Base-by-base conservation (phyloP, 805 yeast species). In the Candida peoriensis region DNA sequence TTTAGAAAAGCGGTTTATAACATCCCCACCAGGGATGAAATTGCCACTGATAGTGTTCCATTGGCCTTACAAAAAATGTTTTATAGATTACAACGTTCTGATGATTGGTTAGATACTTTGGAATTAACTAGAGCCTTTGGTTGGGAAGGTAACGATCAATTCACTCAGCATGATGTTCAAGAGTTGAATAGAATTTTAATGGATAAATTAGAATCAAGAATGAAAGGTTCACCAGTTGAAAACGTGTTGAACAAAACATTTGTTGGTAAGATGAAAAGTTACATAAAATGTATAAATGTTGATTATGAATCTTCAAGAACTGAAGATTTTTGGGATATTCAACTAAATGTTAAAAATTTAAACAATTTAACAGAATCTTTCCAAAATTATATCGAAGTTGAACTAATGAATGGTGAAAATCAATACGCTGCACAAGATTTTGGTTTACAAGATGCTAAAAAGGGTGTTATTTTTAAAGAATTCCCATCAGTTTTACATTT, bases 291-390 rank as follows among this genome's bases (percentile, higher is more conserved):
- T 62, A 74, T 90, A 28, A 76, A 90, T 56, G 97, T 93, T 11
- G 87, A 89, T 34, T 93, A 86, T 57, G 97, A 93, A 62, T 82
- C 95, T 25, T 77, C 95, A 3, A 73, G 97, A 42, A 75, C 72
- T 4, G 99, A 93, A 58, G 97, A 93, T 54, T 93, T 84, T 54
- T 93, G 99, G 99, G 98, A 93, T 65, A 84, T 93, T 42, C 98
- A 93, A 60, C 66, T 93, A 41, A 93, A 93, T 52, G 99, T 93
- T 17, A 87, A 86, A 54, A 82, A 88, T 23, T 70, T 88, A 67
- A 69, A 66, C 34, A 77, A 79, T 49, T 69, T 93, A 31, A 65
- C 74, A 36, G 80, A 78, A 34, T 80, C 96, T 0, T 93, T 93
- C 59, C 73, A 76, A 33, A 85, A 88, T 55, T 93, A 93, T 56